Evolutionary conservation across 2,329 filamentous ascomycete species (phyloP).

Genomic region (Xylaria sp.): DNA sequence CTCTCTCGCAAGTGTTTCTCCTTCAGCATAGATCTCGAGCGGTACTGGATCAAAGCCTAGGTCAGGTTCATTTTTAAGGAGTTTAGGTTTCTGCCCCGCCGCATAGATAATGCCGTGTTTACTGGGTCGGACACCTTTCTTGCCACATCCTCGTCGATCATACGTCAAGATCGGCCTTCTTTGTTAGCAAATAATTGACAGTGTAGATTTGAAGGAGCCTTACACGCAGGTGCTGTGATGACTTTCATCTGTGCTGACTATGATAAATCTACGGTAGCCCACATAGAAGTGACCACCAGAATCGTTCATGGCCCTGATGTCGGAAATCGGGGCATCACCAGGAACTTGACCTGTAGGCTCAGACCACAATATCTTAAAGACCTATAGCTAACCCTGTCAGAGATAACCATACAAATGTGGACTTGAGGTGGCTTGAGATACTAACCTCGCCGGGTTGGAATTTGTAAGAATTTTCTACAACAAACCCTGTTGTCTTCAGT

Average conservation of each 20-base stretch:
- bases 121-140: constrained; percentile 61
- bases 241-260: constrained; percentile 62
- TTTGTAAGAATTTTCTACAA: constrained; percentile 43
- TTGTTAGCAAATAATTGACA: constrained; percentile 26
- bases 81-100: constrained; percentile 46
- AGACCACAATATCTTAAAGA: constrained; percentile 66
- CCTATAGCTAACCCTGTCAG: constrained; percentile 49
- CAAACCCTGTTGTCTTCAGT: constrained; percentile 44
- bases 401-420: neutral
- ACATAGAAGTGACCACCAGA: constrained; percentile 57
- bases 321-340: constrained; percentile 44
- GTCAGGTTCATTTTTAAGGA: constrained; percentile 55
- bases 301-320: constrained; percentile 50
- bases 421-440: neutral
- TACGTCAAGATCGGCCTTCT: constrained; percentile 66
- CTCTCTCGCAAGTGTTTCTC: constrained; percentile 59
- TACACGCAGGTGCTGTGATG: constrained; percentile 68
- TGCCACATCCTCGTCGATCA: constrained; percentile 61
- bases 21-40: constrained; percentile 55
- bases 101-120: constrained; percentile 66
- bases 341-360: constrained; percentile 58
- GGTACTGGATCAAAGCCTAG: constrained; percentile 61
- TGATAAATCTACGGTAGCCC: constrained; percentile 65
- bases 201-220: constrained; percentile 42
- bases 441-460: constrained; percentile 49